A percentile compares a stretch with the other conserved stretches of the same genome.
Evolutionary conservation across 768 basidiomycete genomes (phyloP).

Genomic region (Pleurotus salmoneostramineus): DNA sequence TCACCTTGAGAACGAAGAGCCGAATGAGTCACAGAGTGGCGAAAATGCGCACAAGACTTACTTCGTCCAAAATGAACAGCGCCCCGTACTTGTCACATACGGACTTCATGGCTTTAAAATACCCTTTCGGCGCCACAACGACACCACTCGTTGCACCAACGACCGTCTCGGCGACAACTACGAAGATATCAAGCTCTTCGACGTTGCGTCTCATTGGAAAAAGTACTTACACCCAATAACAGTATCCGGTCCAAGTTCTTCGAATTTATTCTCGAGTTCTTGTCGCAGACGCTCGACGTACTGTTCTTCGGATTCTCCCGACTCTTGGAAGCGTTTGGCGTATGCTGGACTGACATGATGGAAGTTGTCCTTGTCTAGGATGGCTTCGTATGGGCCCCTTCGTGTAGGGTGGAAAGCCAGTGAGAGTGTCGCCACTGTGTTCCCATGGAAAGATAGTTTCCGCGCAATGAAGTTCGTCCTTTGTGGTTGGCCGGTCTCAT

Average conservation of each 20-base stretch:
- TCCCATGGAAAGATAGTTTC: constrained; percentile 81
- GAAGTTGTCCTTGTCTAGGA: constrained; percentile 63
- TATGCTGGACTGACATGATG: constrained; percentile 90
- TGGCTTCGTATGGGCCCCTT: constrained; percentile 62
- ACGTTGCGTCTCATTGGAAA: not conserved
- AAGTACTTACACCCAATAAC: constrained; percentile 69
- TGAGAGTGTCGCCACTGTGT: constrained; percentile 69
- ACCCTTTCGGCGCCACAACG: constrained; percentile 75
- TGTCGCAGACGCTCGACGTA: constrained; percentile 75
- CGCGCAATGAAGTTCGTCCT: constrained; percentile 80
- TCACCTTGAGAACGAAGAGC: constrained; percentile 37
- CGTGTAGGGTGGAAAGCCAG: constrained; percentile 64
- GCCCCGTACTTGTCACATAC: constrained; percentile 76
- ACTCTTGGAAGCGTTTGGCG: constrained; percentile 69
- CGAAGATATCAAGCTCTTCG: not conserved
- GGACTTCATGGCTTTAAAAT: constrained; percentile 81
- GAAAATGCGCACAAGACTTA: constrained; percentile 12
- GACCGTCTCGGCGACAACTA: constrained; percentile 84
- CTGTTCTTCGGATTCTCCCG: constrained; percentile 69
- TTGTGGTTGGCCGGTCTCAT: constrained; percentile 64
- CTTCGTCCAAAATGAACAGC: constrained; percentile 85
- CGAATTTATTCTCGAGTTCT: constrained; percentile 84
- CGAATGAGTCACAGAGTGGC: not conserved
- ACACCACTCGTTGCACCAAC: constrained; percentile 83
- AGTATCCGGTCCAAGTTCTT: constrained; percentile 76